A percentile compares a stretch with the other conserved stretches of the same genome.
These are phyloP conservation scores for Carex pumila DNA, from an alignment of 176 grass and related monocot genomes.

Conservation along the genomic window DNA sequence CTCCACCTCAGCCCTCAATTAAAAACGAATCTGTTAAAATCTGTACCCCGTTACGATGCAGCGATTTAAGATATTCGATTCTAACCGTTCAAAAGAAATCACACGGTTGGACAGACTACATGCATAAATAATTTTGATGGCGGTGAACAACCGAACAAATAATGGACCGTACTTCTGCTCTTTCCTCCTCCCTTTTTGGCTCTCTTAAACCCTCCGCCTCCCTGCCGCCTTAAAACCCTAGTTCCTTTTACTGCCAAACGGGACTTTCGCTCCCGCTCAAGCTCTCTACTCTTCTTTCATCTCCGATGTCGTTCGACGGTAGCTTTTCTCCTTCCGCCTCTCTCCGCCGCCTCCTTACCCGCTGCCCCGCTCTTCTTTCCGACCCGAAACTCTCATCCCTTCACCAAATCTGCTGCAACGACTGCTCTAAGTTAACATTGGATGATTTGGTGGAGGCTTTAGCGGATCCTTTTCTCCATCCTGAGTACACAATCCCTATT, in stretches of 20 bases:
- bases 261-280: not conserved
- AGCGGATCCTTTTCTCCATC: conserved; percentile 78
- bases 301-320: conserved; percentile 66
- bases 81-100: not conserved
- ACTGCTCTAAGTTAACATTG: not conserved
- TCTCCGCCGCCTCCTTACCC: conserved; percentile 46
- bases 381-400: conserved; percentile 40
- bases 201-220: conserved; percentile 12
- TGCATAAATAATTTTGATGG: not conserved
- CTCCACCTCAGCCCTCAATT: too few species aligned
- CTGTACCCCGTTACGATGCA: not conserved
- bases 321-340: conserved; percentile 49
- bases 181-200: not conserved
- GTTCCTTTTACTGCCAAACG: conserved; percentile 9
- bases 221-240: conserved; percentile 69
- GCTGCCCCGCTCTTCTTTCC: conserved; percentile 45
- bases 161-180: not conserved
- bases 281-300: not conserved
- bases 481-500: conserved; percentile 61
- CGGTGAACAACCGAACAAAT: not conserved
- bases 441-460: conserved; percentile 60
- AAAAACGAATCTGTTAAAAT: too few species aligned
- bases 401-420: conserved; percentile 6
- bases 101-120: not conserved
- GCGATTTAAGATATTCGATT: not conserved